Conservation (phyloP, 192 early-diverging fungal species). For the Blastocladiella britannica region DNA sequence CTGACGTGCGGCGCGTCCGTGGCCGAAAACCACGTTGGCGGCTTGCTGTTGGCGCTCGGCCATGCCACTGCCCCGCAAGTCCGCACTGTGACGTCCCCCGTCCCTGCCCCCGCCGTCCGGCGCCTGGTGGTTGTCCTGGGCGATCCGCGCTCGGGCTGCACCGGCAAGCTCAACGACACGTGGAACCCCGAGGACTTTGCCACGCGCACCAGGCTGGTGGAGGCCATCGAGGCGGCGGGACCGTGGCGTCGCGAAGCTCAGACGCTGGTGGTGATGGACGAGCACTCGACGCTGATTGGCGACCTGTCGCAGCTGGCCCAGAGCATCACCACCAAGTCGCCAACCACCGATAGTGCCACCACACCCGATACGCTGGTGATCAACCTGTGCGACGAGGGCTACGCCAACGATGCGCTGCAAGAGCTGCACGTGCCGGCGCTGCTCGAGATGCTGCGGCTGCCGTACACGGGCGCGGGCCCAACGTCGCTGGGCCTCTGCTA, state of each 20-base stretch:
- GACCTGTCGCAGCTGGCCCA: too few species aligned
- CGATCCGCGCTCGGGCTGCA: slow-evolving; percentile 21
- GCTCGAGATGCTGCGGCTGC: slow-evolving; percentile 22
- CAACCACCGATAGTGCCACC: too few species aligned
- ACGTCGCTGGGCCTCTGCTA: slow-evolving; percentile 31
- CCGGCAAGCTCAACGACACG: slow-evolving; percentile 33
- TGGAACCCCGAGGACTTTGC: slow-evolving; percentile 32
- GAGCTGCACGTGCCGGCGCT: slow-evolving; percentile 32
- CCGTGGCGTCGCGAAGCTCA: too few species aligned
- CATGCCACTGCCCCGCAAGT: too few species aligned
- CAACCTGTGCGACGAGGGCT: slow-evolving; percentile 37
- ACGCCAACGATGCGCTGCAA: slow-evolving; percentile 27
- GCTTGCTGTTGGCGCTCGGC: too few species aligned
- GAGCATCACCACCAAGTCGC: too few species aligned
- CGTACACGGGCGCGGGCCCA: slow-evolving; percentile 32
- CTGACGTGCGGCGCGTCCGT: too few species aligned
- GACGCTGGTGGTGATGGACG: too few species aligned
- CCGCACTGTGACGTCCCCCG: background rate
- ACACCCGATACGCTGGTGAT: slow-evolving; percentile 19
- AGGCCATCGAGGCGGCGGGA: background rate
- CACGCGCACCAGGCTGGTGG: slow-evolving; percentile 12
- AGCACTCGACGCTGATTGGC: too few species aligned
- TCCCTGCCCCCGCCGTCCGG: background rate
- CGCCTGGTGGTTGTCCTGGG: slow-evolving; percentile 19
- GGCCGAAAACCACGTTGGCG: too few species aligned